phyloP scores from a whole-genome alignment of 1,139 yeast species.

The Diutina neorugosa region DNA sequence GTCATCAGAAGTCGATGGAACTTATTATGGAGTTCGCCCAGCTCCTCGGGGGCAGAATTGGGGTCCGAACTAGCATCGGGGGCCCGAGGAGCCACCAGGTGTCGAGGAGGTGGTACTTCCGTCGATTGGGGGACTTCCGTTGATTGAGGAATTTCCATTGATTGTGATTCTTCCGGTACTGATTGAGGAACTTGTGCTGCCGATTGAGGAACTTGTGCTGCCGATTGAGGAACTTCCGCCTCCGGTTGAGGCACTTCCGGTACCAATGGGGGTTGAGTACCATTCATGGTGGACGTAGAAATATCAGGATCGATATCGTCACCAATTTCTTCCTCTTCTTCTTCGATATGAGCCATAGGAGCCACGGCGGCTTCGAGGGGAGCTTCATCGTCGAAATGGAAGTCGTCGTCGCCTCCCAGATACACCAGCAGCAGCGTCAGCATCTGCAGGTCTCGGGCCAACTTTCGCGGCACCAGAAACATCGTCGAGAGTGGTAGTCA shows the following conservation, averaged over 20 bases:
- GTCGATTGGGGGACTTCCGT: too few species aligned
- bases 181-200: not conserved
- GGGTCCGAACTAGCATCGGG: not conserved
- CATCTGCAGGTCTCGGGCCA: not conserved
- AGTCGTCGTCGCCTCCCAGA: conserved; percentile 3
- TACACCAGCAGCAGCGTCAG: conserved; percentile 4
- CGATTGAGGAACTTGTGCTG: not conserved
- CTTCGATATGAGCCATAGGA: not conserved
- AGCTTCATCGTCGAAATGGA: not conserved
- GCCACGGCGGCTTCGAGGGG: not conserved
- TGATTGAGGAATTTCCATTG: too few species aligned
- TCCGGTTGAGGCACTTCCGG: not conserved
- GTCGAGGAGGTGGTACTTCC: too few species aligned
- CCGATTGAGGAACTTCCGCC: not conserved
- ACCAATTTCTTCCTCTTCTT: conserved; percentile 1
- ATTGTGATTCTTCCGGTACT: too few species aligned
- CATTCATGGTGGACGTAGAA: not conserved
- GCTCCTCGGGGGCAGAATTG: not conserved
- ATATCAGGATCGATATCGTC: not conserved
- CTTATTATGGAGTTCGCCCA: conserved; percentile 10
- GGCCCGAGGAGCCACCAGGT: not conserved
- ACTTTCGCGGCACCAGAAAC: not conserved
- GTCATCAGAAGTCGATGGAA: conserved; percentile 31
- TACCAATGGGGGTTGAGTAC: not conserved
- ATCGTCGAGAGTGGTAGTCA: too few species aligned